Conservation (phyloP, 2,329 filamentous ascomycete species). For the Alternaria ventricosa region DNA sequence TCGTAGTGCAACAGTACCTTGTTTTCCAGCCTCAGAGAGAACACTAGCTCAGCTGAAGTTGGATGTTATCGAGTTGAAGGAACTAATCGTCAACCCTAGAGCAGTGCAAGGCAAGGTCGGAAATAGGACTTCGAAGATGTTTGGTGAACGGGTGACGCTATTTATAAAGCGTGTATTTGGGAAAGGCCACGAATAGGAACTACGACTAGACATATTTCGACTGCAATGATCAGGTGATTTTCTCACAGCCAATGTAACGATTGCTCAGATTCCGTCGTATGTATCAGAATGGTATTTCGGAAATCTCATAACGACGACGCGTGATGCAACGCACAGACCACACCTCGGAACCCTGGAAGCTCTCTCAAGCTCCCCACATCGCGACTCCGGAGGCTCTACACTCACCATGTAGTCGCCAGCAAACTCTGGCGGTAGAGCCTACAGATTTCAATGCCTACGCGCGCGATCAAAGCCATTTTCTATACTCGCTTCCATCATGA, state of each 20-base stretch:
- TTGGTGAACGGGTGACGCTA: background rate
- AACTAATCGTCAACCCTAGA: no score
- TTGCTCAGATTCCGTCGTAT: no score
- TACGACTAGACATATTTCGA: no score
- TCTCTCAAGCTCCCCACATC: slow-evolving; percentile 4
- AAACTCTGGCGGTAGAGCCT: background rate
- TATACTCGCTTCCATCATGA: slow-evolving; percentile 71
- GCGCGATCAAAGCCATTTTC: slow-evolving; percentile 67
- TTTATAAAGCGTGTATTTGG: background rate
- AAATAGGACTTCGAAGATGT: background rate
- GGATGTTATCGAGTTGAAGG: background rate
- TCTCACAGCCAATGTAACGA: no score
- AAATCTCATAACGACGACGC: background rate
- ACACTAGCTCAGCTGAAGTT: background rate
- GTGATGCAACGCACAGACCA: slow-evolving; percentile 13
- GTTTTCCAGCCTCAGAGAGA: no score
- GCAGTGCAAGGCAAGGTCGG: background rate
- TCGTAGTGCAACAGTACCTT: no score
- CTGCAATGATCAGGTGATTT: no score
- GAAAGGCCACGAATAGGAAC: background rate
- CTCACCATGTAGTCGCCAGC: slow-evolving; percentile 26
- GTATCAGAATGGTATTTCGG: no score
- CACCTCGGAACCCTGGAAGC: background rate
- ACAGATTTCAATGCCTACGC: slow-evolving; percentile 40
- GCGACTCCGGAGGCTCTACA: slow-evolving; percentile 6